Percentiles rank a stretch among this genome's conserved stretches.
Conservation (phyloP, 352 stramenopile genomes). For the Globisporangium recalcitrans region DNA sequence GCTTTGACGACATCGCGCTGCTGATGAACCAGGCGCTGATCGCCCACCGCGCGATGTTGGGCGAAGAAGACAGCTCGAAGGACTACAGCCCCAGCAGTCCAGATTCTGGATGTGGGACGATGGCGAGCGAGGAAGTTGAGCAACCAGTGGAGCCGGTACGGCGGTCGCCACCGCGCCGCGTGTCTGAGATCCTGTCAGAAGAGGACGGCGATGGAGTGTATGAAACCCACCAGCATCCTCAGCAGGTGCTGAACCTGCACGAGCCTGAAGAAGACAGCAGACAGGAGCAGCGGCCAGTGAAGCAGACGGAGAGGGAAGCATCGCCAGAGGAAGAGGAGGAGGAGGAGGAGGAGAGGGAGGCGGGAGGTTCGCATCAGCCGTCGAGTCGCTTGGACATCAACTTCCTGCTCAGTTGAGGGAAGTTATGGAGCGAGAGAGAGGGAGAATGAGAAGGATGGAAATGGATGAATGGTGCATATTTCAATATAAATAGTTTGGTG, state of each 20-base stretch:
- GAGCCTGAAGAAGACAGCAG: neutral
- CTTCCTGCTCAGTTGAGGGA: constrained; percentile 4
- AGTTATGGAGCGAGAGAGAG: neutral
- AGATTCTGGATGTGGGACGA: neutral
- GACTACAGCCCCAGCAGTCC: neutral
- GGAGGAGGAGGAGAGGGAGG: neutral
- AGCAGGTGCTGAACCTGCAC: neutral
- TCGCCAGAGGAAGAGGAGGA: neutral
- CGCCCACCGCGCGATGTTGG: constrained; percentile 7
- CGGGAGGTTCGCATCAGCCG: neutral
- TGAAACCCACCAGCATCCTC: neutral
- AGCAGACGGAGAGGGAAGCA: neutral
- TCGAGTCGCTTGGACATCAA: neutral
- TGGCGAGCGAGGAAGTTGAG: neutral
- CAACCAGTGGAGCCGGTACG: neutral
- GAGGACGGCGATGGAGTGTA: neutral
- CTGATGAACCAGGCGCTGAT: constrained; percentile 53
- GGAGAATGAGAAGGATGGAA: neutral
- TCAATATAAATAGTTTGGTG: neutral
- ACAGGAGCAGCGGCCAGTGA: neutral
- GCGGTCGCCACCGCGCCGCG: neutral
- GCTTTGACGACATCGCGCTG: constrained; percentile 34
- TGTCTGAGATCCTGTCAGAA: constrained; percentile 8
- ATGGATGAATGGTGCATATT: neutral
- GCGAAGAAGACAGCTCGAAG: constrained; percentile 4